Conservation (phyloP, 2,329 filamentous ascomycete species). For the Aotearoamyces nothofagi region DNA sequence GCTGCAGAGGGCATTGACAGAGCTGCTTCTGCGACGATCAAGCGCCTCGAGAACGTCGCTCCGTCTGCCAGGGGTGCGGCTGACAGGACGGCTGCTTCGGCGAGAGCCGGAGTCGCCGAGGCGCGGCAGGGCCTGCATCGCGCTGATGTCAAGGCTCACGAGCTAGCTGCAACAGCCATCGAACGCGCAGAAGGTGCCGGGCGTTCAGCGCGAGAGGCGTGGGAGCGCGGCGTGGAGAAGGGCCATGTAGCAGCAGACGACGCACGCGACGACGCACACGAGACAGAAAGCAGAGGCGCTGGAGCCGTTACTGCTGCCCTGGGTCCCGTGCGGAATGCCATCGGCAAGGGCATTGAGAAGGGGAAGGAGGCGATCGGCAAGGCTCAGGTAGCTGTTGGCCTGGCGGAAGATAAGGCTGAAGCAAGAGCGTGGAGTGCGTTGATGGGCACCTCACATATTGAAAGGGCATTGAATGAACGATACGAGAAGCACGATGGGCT, state of each 20-base stretch:
- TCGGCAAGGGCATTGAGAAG: slow-evolving; percentile 20
- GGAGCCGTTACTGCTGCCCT: slow-evolving; percentile 24
- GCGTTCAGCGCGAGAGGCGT: slow-evolving; percentile 6
- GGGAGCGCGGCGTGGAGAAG: slow-evolving; percentile 2
- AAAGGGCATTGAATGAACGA: slow-evolving; percentile 36
- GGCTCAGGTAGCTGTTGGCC: slow-evolving; percentile 22
- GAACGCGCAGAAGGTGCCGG: slow-evolving; percentile 13
- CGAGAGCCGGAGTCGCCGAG: slow-evolving; percentile 2
- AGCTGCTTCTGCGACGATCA: slow-evolving; percentile 11
- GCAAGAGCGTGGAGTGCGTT: slow-evolving; percentile 22
- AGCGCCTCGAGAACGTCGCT: slow-evolving; percentile 10
- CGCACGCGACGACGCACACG: slow-evolving; percentile 6
- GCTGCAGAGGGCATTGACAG: slow-evolving; percentile 10
- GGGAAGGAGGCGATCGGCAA: slow-evolving; percentile 23
- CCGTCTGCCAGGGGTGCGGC: slow-evolving; percentile 3
- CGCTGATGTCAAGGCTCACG: slow-evolving; percentile 9
- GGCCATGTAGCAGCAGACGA: slow-evolving; percentile 3
- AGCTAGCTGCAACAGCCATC: slow-evolving; percentile 17
- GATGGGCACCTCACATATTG: slow-evolving; percentile 14
- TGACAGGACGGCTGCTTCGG: no score
- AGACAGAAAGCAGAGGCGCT: slow-evolving; percentile 18
- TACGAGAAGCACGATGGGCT: slow-evolving; percentile 28
- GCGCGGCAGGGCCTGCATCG: slow-evolving; percentile 10
- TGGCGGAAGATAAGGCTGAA: slow-evolving; percentile 23
- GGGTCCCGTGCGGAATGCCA: slow-evolving; percentile 19